Conservation (phyloP, 1,139 yeast species). For the Taiozyma sp. region DNA sequence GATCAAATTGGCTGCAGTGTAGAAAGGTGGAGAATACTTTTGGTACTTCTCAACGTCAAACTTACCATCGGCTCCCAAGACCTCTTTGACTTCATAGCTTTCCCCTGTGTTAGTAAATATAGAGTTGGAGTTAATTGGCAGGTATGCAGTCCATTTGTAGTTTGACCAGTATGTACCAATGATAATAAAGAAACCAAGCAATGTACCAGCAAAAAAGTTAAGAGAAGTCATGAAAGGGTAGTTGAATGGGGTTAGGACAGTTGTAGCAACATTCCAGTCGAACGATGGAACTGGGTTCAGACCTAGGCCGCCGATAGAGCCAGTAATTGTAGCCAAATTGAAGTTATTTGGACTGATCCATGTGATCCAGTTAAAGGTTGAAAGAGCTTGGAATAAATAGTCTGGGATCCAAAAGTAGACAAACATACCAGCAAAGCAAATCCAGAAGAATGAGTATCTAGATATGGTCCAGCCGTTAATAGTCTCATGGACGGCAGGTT, state of each 20-base stretch:
- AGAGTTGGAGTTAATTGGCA: constrained; percentile 40
- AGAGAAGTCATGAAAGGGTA: constrained; percentile 59
- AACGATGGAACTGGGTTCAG: constrained; percentile 52
- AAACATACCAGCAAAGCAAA: constrained; percentile 35
- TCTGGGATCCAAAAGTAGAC: constrained; percentile 55
- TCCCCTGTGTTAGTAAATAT: constrained; percentile 43
- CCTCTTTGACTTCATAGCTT: constrained; percentile 28
- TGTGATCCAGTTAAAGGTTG: constrained; percentile 56
- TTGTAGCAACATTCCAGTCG: constrained; percentile 38
- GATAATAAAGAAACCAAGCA: constrained; percentile 37
- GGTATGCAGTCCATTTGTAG: constrained; percentile 44
- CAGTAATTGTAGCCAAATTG: constrained; percentile 51
- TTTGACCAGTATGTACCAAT: constrained; percentile 48
- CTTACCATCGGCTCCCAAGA: constrained; percentile 17
- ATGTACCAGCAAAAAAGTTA: constrained; percentile 44
- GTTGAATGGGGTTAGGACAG: constrained; percentile 48
- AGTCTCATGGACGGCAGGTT: constrained; percentile 36
- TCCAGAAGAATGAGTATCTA: constrained; percentile 42
- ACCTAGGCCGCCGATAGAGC: constrained; percentile 47
- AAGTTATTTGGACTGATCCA: constrained; percentile 58
- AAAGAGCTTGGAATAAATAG: constrained; percentile 44
- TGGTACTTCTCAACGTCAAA: constrained; percentile 39
- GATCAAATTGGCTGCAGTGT: constrained; percentile 52
- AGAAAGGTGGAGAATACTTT: constrained; percentile 51
- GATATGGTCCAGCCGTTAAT: constrained; percentile 51